These are phyloP conservation scores for Calonectria pseudoturangicola DNA, from an alignment of 2,329 filamentous ascomycete species.

Conservation along the genomic window DNA sequence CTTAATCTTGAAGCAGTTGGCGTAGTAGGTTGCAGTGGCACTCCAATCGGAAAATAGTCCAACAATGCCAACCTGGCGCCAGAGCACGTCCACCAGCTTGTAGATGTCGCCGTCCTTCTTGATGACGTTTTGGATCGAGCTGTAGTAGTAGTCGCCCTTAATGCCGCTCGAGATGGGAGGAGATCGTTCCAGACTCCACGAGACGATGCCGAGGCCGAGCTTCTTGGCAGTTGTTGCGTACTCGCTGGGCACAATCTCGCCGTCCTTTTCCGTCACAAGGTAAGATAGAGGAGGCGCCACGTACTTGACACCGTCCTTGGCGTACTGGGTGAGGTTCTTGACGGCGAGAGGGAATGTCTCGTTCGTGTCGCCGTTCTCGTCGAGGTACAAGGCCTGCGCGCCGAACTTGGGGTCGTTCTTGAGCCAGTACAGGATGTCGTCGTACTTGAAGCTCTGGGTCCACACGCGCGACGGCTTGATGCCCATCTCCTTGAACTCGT, in stretches of 20 bases:
- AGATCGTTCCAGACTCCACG: constrained; percentile 82
- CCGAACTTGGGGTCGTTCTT: constrained; percentile 76
- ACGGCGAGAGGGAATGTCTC: constrained; percentile 72
- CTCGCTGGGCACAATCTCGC: constrained; percentile 75
- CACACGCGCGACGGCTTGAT: constrained; percentile 74
- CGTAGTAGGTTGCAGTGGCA: constrained; percentile 81
- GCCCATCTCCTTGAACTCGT: constrained; percentile 73
- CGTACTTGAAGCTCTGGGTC: constrained; percentile 79
- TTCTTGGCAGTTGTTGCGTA: constrained; percentile 78
- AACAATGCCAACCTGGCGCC: constrained; percentile 74
- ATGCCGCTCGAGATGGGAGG: constrained; percentile 73
- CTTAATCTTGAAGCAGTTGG: constrained; percentile 77
- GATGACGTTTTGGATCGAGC: constrained; percentile 71
- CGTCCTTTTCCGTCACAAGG: constrained; percentile 71
- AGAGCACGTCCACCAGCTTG: constrained; percentile 79
- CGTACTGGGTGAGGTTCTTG: constrained; percentile 73
- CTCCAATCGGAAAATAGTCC: constrained; percentile 83
- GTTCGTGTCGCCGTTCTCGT: constrained; percentile 74
- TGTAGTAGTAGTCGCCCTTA: constrained; percentile 73
- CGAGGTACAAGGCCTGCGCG: constrained; percentile 78
- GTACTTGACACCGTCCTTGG: constrained; percentile 75
- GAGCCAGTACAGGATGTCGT: constrained; percentile 81
- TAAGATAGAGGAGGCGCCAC: constrained; percentile 79
- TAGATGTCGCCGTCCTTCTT: constrained; percentile 80
- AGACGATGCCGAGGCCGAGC: constrained; percentile 78